Percentiles rank a stretch among this genome's conserved stretches.
These are phyloP conservation scores for Mortierella sp. DNA, from an alignment of 371 early-diverging fungal genomes.

Conservation along the genomic window DNA sequence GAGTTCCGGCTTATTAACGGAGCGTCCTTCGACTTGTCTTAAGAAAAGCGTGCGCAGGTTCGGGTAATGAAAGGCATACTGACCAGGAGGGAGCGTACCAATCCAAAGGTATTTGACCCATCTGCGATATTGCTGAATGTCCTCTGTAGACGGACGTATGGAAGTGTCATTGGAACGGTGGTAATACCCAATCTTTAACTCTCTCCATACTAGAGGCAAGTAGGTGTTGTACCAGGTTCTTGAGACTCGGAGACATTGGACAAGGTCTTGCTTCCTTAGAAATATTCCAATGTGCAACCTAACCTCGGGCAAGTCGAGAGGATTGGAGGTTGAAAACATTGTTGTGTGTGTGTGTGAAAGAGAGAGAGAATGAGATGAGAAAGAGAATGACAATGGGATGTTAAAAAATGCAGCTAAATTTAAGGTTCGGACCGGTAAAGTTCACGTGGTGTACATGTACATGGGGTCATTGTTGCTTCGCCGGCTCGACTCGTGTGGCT, in stretches of 20 bases:
- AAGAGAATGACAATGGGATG: too few relatives aligned
- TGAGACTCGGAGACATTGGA: conserved; percentile 5
- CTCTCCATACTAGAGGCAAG: conserved; percentile 2
- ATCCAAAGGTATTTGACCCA: background rate
- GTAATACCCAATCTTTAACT: background rate
- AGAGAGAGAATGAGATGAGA: background rate
- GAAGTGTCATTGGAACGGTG: background rate
- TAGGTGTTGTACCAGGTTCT: background rate
- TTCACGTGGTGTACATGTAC: too few relatives aligned
- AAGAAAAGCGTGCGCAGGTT: background rate
- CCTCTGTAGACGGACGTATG: background rate
- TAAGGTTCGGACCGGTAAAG: too few relatives aligned
- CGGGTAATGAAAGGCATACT: background rate
- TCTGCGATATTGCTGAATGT: background rate
- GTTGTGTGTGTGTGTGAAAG: background rate
- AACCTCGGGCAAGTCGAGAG: conserved; percentile 4
- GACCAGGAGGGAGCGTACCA: background rate
- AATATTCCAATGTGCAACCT: background rate
- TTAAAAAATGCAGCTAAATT: too few relatives aligned
- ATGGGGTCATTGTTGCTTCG: too few relatives aligned
- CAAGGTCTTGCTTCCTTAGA: background rate
- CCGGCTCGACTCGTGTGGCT: too few relatives aligned
- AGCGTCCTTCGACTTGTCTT: background rate
- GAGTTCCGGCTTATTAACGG: background rate
- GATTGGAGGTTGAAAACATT: background rate